Evolutionary conservation across 2,329 filamentous ascomycete genomes (phyloP).

Genomic region (Talaromyces atroroseus): DNA sequence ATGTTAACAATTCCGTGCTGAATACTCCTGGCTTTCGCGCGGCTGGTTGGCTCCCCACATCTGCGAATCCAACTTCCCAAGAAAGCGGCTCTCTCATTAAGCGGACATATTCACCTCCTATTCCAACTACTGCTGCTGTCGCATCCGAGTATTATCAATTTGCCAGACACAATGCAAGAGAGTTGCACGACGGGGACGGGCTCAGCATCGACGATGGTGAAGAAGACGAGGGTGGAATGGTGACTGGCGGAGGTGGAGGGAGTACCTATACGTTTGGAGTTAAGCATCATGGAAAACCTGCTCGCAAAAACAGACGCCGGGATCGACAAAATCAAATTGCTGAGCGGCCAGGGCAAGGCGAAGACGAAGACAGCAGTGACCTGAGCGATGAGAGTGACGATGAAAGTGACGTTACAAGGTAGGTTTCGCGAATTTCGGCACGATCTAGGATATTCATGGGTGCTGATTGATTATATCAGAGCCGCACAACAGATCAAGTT

Average conservation of each 20-base stretch:
- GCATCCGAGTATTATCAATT: slow-evolving; percentile 59
- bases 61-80: slow-evolving; percentile 29
- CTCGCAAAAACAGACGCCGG: slow-evolving; percentile 27
- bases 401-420: slow-evolving; percentile 46
- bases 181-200: slow-evolving; percentile 22
- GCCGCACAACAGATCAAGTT: slow-evolving; percentile 91
- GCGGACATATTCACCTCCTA: slow-evolving; percentile 61
- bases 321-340: slow-evolving; percentile 44
- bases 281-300: slow-evolving; percentile 24
- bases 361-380: slow-evolving; percentile 63
- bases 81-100: slow-evolving; percentile 46
- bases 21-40: slow-evolving; percentile 61
- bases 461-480: slow-evolving; percentile 34
- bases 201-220: slow-evolving; percentile 45
- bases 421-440: slow-evolving; percentile 9
- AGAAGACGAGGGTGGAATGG: slow-evolving; percentile 59
- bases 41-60: slow-evolving; percentile 52
- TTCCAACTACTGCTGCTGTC: slow-evolving; percentile 53
- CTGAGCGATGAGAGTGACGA: slow-evolving; percentile 63
- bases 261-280: slow-evolving; percentile 53
- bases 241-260: slow-evolving; percentile 51
- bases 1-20: slow-evolving; percentile 56
- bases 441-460: background rate
- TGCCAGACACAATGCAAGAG: slow-evolving; percentile 26
- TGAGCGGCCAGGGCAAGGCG: slow-evolving; percentile 50